Evolutionary conservation across 1,139 yeast genomes (phyloP).

Genomic region (Kodamaea anthophila): DNA sequence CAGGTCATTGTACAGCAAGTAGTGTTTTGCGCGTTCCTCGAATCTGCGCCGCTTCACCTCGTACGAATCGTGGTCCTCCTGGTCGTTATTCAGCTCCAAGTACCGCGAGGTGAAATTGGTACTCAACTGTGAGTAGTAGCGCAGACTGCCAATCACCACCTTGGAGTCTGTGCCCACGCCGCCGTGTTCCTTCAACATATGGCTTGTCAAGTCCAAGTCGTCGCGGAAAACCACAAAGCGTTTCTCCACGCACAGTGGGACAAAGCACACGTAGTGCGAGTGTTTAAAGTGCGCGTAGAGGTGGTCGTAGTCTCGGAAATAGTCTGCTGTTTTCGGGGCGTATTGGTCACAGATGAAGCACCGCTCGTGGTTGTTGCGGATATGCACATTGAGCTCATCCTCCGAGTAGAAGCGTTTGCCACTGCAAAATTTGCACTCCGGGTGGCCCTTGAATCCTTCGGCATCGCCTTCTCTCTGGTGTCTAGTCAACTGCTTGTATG

Average conservation of each 20-base stretch:
- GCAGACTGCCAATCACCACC: constrained; percentile 36
- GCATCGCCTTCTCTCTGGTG: constrained; percentile 70
- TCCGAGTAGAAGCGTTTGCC: constrained; percentile 76
- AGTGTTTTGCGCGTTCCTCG: constrained; percentile 82
- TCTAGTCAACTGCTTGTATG: constrained; percentile 53
- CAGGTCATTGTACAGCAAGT: constrained; percentile 49
- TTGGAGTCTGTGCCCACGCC: constrained; percentile 37
- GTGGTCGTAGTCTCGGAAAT: constrained; percentile 69
- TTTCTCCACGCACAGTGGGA: constrained; percentile 79
- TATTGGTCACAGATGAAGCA: constrained; percentile 86
- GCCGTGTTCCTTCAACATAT: constrained; percentile 80
- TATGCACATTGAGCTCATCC: constrained; percentile 78
- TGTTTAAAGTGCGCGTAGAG: constrained; percentile 67
- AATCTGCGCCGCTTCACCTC: constrained; percentile 58
- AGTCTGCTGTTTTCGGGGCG: constrained; percentile 61
- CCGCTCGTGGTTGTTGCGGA: constrained; percentile 79
- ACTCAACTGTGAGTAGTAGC: constrained; percentile 60
- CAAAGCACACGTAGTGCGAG: constrained; percentile 73
- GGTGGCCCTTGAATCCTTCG: constrained; percentile 83
- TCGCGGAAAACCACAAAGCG: constrained; percentile 89
- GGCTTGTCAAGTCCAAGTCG: constrained; percentile 82
- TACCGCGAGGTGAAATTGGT: constrained; percentile 36
- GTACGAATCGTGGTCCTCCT: constrained; percentile 35
- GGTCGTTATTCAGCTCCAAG: constrained; percentile 12
- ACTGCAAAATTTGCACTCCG: constrained; percentile 77